Evolutionary conservation across 2,329 filamentous ascomycete genomes (phyloP).

Genomic region (Aspergillus japonicus): DNA sequence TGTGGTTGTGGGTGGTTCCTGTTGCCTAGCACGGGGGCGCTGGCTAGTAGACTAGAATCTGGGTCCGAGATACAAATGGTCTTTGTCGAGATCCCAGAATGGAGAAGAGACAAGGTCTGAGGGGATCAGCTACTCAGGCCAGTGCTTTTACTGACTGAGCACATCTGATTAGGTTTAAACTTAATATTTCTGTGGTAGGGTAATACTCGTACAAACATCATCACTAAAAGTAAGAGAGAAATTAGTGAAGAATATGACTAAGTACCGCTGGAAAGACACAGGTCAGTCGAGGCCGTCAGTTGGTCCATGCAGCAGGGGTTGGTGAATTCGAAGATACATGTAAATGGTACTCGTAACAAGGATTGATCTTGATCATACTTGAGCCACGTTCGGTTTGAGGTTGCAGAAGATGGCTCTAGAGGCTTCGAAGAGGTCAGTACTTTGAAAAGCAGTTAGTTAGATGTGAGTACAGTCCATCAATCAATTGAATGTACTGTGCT

Average conservation of each 20-base stretch:
- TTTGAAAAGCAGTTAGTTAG: too few species aligned
- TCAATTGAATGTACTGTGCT: too few species aligned
- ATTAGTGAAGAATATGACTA: too few species aligned
- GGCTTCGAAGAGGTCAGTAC: too few species aligned
- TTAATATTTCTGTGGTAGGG: too few species aligned
- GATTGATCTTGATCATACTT: neutral
- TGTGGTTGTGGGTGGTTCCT: conserved; percentile 3
- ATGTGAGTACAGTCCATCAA: too few species aligned
- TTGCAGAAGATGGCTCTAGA: neutral
- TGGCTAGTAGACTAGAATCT: neutral
- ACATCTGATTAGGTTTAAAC: too few species aligned
- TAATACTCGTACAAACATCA: too few species aligned
- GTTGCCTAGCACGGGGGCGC: neutral
- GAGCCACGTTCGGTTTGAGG: neutral
- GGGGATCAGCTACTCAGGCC: too few species aligned
- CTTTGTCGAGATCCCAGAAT: neutral
- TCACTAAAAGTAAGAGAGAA: neutral
- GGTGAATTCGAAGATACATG: neutral
- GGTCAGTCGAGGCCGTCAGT: neutral
- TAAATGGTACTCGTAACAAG: neutral
- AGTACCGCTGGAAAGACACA: neutral
- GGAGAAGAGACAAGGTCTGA: neutral
- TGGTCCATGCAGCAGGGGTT: neutral
- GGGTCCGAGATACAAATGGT: neutral
- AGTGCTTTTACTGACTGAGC: too few species aligned